A percentile compares a stretch with the other conserved stretches of the same genome.
phyloP scores from a whole-genome alignment of 179 eudicot species.

The Carnegiea gigantea region DNA sequence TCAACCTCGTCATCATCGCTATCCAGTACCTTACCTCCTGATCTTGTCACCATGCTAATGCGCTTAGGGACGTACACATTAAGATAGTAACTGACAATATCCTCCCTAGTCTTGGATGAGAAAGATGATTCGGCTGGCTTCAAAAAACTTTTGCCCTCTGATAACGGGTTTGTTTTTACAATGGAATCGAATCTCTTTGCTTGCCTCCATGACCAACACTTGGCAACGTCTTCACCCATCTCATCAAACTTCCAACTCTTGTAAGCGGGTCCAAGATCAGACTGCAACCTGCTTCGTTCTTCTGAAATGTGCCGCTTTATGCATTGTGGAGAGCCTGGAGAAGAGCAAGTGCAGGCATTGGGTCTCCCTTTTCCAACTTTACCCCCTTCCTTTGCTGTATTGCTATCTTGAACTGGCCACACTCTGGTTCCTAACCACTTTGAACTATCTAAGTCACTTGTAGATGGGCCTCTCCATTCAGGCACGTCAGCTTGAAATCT shows the following conservation, averaged over 20 bases:
- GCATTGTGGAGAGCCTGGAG: conserved; percentile 56
- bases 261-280: conserved; percentile 59
- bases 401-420: conserved; percentile 43
- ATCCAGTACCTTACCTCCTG: conserved; percentile 43
- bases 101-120: conserved; percentile 34
- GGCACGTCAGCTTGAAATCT: conserved; percentile 60
- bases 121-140: conserved; percentile 46
- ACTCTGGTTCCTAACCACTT: conserved; percentile 59
- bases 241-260: conserved; percentile 57
- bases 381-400: conserved; percentile 14
- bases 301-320: conserved; percentile 47
- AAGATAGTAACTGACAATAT: conserved; percentile 59
- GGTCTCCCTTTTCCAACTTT: conserved; percentile 59
- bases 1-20: conserved; percentile 60
- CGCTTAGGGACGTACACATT: conserved; percentile 62
- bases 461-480: conserved; percentile 39
- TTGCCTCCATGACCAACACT: conserved; percentile 50
- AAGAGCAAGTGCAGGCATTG: conserved; percentile 48
- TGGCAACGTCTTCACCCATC: conserved; percentile 65
- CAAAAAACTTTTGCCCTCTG: conserved; percentile 48
- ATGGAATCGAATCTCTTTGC: conserved; percentile 41
- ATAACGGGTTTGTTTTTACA: conserved; percentile 47
- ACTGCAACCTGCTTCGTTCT: conserved; percentile 38
- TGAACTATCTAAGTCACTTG: conserved; percentile 27
- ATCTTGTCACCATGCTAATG: conserved; percentile 43